Evolutionary conservation across 441 rosid genomes (phyloP), one percentile per base, ranked within the genome.

Genomic region (Populus tomentosa): DNA sequence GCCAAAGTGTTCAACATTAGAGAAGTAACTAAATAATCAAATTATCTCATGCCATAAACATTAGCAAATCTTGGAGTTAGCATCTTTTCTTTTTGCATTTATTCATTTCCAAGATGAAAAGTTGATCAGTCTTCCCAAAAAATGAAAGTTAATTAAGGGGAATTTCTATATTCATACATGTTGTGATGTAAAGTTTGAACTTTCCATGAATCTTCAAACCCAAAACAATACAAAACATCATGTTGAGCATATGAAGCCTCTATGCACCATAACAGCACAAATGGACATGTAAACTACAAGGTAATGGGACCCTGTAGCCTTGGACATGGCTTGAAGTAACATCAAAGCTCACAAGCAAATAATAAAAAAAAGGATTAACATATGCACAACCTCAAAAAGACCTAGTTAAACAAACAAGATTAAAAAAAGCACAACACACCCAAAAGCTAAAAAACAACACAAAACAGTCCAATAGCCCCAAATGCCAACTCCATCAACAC

Each of bases 231-330:
- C 65, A 74, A 69, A 71, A 69, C 78, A 70, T 32, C 65, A 73
- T 50, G 65, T n/a, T 50, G n/a, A 66, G 65, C 75, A 66, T 69
- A 62, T 67, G 72, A 78, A 79, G 70, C 70, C 74, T 73, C 78
- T 69, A 74, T 24, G 33, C 65, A 78, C 50, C 72, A 77, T 40
- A 74, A 46, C 59, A 73, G 26, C 72, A 36, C 69, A 70, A 62
- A 79, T 36, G 66, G 59, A 50, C 30, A 46, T 71, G 61, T 75
- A 71, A 69, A 24, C 67, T 46, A 53, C 72, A 14, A 32, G 70
- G 20, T 21, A 10, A 72, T 76, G 85, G 89, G 86, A 33, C 87
- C 90, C 89, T 62, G 66, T 28, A 62, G 67, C 73, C 71, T 18
- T 46, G 66, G 79, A 76, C n/a, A 59, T 28, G 78, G 72, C 28